Conservation (phyloP, 768 basidiomycete genomes). For the Podaxis sp. region DNA sequence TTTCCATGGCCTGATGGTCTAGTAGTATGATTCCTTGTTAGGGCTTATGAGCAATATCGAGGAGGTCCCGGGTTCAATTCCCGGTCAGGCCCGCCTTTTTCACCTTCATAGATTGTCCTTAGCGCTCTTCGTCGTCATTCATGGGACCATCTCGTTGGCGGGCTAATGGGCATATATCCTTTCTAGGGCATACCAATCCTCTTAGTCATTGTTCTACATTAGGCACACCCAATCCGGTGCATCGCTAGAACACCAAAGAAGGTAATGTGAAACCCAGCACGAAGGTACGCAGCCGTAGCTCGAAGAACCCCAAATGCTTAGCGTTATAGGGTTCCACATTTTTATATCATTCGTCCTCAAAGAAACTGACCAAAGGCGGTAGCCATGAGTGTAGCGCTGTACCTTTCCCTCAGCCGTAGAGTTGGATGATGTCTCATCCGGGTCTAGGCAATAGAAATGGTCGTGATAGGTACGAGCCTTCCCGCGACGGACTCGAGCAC, state of each 20-base stretch:
- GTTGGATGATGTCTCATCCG: not conserved
- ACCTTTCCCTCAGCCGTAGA: not conserved
- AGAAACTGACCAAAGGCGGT: not conserved
- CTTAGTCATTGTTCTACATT: not conserved
- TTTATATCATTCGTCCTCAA: not conserved
- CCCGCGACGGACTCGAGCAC: not conserved
- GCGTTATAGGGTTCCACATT: not conserved
- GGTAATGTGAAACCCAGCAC: not conserved
- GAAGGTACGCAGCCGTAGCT: not conserved
- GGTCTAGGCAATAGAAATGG: not conserved
- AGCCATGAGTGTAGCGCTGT: not conserved
- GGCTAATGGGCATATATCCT: not conserved
- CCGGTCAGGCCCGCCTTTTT: constrained; percentile 59
- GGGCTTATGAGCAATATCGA: constrained; percentile 41
- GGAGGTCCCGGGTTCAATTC: constrained; percentile 89
- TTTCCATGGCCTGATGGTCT: constrained; percentile 22
- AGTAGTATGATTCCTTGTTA: constrained; percentile 68
- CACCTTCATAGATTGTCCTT: not conserved
- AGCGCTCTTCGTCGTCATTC: not conserved
- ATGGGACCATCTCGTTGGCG: not conserved
- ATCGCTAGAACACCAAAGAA: not conserved
- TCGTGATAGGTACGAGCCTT: not conserved
- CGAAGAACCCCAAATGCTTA: not conserved
- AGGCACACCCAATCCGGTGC: not conserved
- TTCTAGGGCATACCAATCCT: not conserved